Evolutionary conservation across 176 grass and related monocot species (phyloP), one percentile per base, ranked within the genome.

Genomic region (Oryza rufipogon): DNA sequence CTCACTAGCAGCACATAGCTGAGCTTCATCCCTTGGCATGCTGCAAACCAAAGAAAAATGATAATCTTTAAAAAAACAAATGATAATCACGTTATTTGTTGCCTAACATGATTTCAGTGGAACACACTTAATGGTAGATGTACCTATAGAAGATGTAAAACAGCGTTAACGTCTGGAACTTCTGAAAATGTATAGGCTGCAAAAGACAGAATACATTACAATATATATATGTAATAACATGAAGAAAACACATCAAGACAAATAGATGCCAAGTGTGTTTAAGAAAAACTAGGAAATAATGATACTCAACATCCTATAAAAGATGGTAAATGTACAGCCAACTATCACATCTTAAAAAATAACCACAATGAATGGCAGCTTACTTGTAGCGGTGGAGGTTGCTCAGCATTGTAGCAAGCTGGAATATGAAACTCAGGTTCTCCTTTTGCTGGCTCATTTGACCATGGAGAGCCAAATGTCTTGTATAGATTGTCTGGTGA

Each of bases 81-180:
- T 1, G 67, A 42, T 64, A 79, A 83, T 48, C 48, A 69, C 65
- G 11, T 36, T 70, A 63, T 84, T 74, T 32, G 8, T 33, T 63
- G 82, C 32, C n/a, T 81, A 68, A 70, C 36, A 71, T 12, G 70
- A 38, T 32, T 46, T 20, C 51, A 58, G 2, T 58, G 52, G 17
- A 58, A 58, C 17, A 58, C 17, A 80, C 15, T 41, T 63, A 42
- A 63, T 70, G 41, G 64, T 33, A 73, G 38, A 81, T 71, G 76
- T 87, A 98, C 96, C 93, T 98, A 91, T 98, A 98, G 79, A 98
- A 98, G 78, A 95, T 94, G 83, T 94, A 98, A 90, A 98, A 94
- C 30, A 98, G 81, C 22, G 84, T 98, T 54, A 72, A n/a, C 19
- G 71, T 70, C 73, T 90, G 93, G 72, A 95, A 83, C 86, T 89